phyloP scores from a whole-genome alignment of 2,329 filamentous ascomycete genomes.

The Xenoacremonium recifei region DNA sequence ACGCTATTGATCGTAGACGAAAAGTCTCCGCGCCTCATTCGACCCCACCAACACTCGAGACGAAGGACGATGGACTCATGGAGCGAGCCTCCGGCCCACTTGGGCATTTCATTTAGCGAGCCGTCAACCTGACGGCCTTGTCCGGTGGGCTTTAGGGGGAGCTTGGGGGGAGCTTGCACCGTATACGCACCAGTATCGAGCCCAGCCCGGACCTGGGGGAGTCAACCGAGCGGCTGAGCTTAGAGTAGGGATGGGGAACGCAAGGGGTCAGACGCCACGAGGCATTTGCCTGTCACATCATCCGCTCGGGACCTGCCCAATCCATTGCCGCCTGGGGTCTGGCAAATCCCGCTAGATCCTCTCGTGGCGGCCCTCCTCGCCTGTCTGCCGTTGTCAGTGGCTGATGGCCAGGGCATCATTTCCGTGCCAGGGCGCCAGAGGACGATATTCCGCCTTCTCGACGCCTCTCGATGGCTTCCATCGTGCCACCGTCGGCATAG shows the following conservation, averaged over 20 bases:
- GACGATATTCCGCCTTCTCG: too few relatives aligned
- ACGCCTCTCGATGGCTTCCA: too few relatives aligned
- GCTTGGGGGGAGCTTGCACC: neutral
- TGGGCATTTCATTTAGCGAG: constrained; percentile 8
- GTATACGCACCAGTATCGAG: too few relatives aligned
- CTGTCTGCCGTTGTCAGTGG: constrained; percentile 1
- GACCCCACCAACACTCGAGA: constrained; percentile 13
- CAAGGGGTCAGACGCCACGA: constrained; percentile 8
- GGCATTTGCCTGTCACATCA: constrained; percentile 11
- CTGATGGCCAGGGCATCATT: too few relatives aligned
- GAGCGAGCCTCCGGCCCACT: constrained; percentile 11
- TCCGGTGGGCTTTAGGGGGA: neutral
- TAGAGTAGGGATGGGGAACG: neutral
- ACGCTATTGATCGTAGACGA: constrained; percentile 5
- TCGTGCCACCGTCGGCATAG: too few relatives aligned
- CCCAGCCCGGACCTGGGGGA: constrained; percentile 9
- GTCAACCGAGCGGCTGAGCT: constrained; percentile 1
- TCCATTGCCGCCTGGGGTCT: constrained; percentile 9
- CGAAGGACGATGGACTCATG: constrained; percentile 1
- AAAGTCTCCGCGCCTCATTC: constrained; percentile 11
- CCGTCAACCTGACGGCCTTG: constrained; percentile 8
- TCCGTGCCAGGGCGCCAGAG: too few relatives aligned
- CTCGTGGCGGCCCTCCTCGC: constrained; percentile 1
- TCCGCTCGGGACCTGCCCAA: constrained; percentile 6
- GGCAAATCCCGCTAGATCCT: constrained; percentile 13